Evolutionary conservation across 2,329 filamentous ascomycete species (phyloP), one percentile per base, ranked within the genome.

Genomic region (Xylaria multiplex): DNA sequence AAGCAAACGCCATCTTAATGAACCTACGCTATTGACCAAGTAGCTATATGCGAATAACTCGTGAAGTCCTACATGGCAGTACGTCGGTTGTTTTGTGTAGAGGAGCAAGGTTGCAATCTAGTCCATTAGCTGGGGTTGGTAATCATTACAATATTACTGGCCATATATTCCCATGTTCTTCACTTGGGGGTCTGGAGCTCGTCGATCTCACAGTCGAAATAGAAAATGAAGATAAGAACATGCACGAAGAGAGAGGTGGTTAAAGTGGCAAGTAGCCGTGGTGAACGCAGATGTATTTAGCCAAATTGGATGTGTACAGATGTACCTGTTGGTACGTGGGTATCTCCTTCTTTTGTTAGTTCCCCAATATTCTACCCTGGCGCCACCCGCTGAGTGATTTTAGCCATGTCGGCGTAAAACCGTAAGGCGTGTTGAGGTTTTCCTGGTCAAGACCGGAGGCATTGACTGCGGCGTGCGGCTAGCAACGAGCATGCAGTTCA

Each of bases 381-480:
- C 37, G 57, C 64, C 61, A 66, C 22, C 62, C 45, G 55, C 56
- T 64, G 67, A 63, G 59, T 43, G 64, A 66, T 62, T 69, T 67
- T 70, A 69, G 69, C 66, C 69, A 67, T 30, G 57, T 60, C 59
- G 40, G 59, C 27, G 24, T 45, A 27, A 53, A 30, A 35, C 32
- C 40, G 37, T 52, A 49, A 45, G 46, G 8, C 50, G 24, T 56
- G 40, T 52, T 55, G 53, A 62, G 40, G 63, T 24, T 60, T 60
- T 65, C 62, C 67, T 32, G 65, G 53, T 62, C 57, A 60, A 67
- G 65, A 64, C 40, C 61, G 61, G 65, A 65, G 50, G 59, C n/a
- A 55, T 37, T 54, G 49, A 59, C 54, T 60, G 64, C 67, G 60
- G 65, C 57, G 64, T 49, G 35, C 61, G 61, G 64, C 42, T 60